A percentile compares a stretch with the other conserved stretches of the same genome.
Evolutionary conservation across 768 basidiomycete species (phyloP).

Genomic region (Suillus discolor): DNA sequence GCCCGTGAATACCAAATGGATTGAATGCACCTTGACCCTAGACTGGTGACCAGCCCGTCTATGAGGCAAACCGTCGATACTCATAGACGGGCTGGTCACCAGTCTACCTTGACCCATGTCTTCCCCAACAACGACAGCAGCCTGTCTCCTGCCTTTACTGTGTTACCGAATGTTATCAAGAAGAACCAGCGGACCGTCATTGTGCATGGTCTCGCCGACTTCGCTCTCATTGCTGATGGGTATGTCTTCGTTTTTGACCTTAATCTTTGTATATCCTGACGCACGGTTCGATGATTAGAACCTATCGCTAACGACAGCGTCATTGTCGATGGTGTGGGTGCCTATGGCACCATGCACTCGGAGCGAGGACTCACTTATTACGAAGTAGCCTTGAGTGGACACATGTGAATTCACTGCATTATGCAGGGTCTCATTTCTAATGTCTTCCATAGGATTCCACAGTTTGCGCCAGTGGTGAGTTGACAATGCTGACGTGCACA

Average conservation of each 20-base stretch:
- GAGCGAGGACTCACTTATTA: slow-evolving; percentile 70
- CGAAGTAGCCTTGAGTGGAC: slow-evolving; percentile 70
- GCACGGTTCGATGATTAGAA: slow-evolving; percentile 28
- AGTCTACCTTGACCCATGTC: no score
- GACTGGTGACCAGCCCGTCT: no score
- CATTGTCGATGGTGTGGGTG: slow-evolving; percentile 71
- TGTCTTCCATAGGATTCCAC: slow-evolving; percentile 42
- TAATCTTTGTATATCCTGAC: not conserved
- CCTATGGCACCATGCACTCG: slow-evolving; percentile 62
- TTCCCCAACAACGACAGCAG: slow-evolving; percentile 66
- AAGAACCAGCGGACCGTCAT: slow-evolving; percentile 71
- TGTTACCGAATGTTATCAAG: slow-evolving; percentile 75
- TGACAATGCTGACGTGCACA: not conserved
- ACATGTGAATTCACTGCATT: slow-evolving; percentile 46
- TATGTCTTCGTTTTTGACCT: slow-evolving; percentile 21
- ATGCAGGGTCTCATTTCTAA: not conserved
- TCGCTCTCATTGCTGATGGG: slow-evolving; percentile 75
- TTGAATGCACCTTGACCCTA: no score
- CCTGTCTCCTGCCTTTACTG: slow-evolving; percentile 60
- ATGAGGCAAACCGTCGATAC: no score
- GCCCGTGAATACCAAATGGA: slow-evolving; percentile 60
- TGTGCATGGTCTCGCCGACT: slow-evolving; percentile 74
- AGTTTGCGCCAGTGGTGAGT: slow-evolving; percentile 63
- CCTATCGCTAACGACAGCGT: slow-evolving; percentile 67
- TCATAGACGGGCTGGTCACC: no score